phyloP scores from a whole-genome alignment of 139 green algal genomes.

The Pleodorina starrii region DNA sequence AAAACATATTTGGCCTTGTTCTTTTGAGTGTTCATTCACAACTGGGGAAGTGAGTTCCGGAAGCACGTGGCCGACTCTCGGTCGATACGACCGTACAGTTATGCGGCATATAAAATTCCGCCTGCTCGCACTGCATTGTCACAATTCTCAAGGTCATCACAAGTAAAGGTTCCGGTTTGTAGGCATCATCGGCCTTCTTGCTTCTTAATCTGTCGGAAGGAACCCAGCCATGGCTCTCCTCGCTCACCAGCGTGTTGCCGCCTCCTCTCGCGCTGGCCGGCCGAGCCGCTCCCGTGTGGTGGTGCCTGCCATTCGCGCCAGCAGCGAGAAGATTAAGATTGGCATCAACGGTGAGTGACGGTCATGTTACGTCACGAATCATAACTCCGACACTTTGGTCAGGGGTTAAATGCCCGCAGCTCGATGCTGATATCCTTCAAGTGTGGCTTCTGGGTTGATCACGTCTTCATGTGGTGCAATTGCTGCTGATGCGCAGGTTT shows the following conservation, averaged over 20 bases:
- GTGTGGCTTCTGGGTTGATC: not conserved
- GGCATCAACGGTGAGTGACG: constrained; percentile 89
- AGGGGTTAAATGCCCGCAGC: not conserved
- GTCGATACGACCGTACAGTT: not conserved
- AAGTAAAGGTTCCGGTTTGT: not conserved
- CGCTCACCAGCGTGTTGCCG: not conserved
- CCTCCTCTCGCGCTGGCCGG: not conserved
- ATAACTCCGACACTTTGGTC: constrained; percentile 12
- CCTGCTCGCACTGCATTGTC: not conserved
- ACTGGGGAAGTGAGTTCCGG: not conserved
- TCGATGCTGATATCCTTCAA: not conserved
- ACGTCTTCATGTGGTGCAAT: not conserved
- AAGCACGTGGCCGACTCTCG: not conserved
- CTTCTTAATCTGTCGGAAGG: not conserved
- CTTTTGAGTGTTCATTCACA: not conserved
- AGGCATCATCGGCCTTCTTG: not conserved
- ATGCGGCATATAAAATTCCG: too few species aligned
- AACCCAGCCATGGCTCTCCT: not conserved
- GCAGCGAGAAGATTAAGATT: constrained; percentile 78
- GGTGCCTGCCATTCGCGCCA: constrained; percentile 41
- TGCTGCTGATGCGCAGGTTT: constrained; percentile 76
- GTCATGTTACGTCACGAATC: not conserved
- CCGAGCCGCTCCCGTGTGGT: constrained; percentile 38
- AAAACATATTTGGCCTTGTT: too few species aligned
- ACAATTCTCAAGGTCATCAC: not conserved